phyloP scores from a whole-genome alignment of 2,329 filamentous ascomycete species.

The Penicillium oxalicum region DNA sequence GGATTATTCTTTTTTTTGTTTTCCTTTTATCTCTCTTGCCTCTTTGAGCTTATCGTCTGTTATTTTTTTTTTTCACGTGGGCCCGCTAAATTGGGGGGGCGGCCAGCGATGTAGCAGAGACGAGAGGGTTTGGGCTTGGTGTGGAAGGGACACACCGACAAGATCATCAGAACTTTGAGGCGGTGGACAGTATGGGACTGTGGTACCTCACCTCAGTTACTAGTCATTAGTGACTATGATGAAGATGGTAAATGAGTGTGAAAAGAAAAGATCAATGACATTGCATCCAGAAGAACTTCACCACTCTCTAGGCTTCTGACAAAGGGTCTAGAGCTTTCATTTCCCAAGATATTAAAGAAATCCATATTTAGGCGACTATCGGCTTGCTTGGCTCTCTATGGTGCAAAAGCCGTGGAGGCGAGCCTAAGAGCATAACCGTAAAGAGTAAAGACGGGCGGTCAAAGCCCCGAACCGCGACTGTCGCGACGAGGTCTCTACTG shows the following conservation, averaged over 20 bases:
- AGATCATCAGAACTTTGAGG: not conserved
- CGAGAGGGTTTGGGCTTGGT: not conserved
- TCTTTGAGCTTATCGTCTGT: conserved; percentile 16
- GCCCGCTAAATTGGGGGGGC: conserved; percentile 2
- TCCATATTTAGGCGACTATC: no score
- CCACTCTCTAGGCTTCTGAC: no score
- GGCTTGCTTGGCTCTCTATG: no score
- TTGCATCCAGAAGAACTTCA: no score
- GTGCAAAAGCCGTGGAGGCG: no score
- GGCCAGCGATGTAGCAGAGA: not conserved
- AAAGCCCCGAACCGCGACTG: conserved; percentile 6
- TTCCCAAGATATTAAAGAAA: no score
- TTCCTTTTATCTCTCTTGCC: conserved; percentile 12
- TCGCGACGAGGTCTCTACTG: no score
- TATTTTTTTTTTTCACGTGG: conserved; percentile 14
- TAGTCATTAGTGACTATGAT: no score
- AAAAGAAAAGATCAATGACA: no score
- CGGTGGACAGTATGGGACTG: not conserved
- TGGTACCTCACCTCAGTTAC: not conserved
- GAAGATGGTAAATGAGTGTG: no score
- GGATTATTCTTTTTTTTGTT: no score
- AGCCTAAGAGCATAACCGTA: not conserved
- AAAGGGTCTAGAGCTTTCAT: no score
- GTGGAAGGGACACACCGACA: not conserved
- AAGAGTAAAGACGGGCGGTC: conserved; percentile 14